Conservation (phyloP, 352 stramenopile species). For the Globisporangium ultimum region DNA sequence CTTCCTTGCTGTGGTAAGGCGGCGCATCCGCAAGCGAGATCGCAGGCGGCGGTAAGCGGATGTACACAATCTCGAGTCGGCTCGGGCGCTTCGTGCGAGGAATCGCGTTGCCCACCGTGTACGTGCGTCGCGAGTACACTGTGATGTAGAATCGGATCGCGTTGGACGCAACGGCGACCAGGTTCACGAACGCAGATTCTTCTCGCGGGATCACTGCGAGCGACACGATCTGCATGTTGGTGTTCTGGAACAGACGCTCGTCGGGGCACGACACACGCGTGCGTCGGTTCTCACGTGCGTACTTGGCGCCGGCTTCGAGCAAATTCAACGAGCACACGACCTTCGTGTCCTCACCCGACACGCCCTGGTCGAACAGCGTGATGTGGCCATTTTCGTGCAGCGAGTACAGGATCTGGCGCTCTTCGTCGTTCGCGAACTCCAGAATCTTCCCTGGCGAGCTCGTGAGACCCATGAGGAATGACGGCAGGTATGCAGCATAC, state of each 20-base stretch:
- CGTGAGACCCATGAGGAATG: conserved; percentile 72
- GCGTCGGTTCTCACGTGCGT: conserved; percentile 77
- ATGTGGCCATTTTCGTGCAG: conserved; percentile 82
- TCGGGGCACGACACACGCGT: conserved; percentile 82
- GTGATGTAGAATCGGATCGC: conserved; percentile 95
- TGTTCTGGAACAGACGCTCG: conserved; percentile 70
- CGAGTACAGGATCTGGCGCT: conserved; percentile 90
- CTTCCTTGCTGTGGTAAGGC: conserved; percentile 84
- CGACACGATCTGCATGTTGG: conserved; percentile 66
- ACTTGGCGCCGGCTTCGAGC: conserved; percentile 68
- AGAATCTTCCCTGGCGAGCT: conserved; percentile 82
- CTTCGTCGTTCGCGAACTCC: conserved; percentile 85
- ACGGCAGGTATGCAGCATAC: conserved; percentile 72
- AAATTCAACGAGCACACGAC: conserved; percentile 70
- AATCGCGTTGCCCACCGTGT: conserved; percentile 36
- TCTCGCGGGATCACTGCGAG: conserved; percentile 58
- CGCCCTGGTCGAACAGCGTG: conserved; percentile 70
- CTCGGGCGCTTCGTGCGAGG: conserved; percentile 53
- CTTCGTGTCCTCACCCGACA: conserved; percentile 48
- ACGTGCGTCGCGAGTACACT: conserved; percentile 68
- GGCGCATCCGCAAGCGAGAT: conserved; percentile 67
- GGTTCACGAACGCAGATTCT: conserved; percentile 83
- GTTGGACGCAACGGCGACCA: conserved; percentile 91
- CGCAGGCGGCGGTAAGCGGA: conserved; percentile 73
- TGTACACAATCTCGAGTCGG: conserved; percentile 73